Conservation (phyloP, 2,329 filamentous ascomycete genomes). For the Lachnellula occidentalis region DNA sequence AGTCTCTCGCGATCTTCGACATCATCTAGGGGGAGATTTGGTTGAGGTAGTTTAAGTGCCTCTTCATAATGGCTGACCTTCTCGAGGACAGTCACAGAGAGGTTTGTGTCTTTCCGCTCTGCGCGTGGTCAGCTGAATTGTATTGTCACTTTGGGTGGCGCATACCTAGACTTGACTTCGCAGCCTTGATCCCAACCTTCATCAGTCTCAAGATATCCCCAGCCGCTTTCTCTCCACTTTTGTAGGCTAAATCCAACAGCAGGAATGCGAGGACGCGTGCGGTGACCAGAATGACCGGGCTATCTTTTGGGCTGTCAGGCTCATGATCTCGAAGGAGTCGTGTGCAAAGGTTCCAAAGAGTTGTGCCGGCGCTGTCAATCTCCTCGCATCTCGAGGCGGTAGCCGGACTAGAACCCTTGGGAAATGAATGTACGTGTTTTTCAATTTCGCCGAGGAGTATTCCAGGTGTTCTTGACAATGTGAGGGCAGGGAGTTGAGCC, state of each 20-base stretch:
- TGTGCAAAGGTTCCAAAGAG: constrained; percentile 63
- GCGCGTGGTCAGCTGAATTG: constrained; percentile 4
- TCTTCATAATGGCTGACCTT: constrained; percentile 55
- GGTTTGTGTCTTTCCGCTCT: constrained; percentile 42
- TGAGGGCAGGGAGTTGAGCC: constrained; percentile 17
- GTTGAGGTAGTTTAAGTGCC: constrained; percentile 31
- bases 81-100: constrained; percentile 58
- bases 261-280: constrained; percentile 57
- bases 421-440: constrained; percentile 33
- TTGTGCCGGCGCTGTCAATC: constrained; percentile 50
- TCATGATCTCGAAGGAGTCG: constrained; percentile 39
- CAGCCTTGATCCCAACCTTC: constrained; percentile 62
- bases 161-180: constrained; percentile 56
- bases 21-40: constrained; percentile 18
- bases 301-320: constrained; percentile 17
- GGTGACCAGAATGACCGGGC: constrained; percentile 25
- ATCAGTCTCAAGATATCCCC: constrained; percentile 51
- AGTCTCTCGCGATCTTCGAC: constrained; percentile 28
- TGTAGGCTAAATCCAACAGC: constrained; percentile 55
- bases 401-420: constrained; percentile 28
- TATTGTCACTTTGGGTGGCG: neutral
- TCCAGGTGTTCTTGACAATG: constrained; percentile 12
- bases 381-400: constrained; percentile 36
- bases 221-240: constrained; percentile 25
- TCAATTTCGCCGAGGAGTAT: constrained; percentile 38